Conservation (phyloP, 225 moss, liverwort and hornwort species). For the Polytrichum formosum region DNA sequence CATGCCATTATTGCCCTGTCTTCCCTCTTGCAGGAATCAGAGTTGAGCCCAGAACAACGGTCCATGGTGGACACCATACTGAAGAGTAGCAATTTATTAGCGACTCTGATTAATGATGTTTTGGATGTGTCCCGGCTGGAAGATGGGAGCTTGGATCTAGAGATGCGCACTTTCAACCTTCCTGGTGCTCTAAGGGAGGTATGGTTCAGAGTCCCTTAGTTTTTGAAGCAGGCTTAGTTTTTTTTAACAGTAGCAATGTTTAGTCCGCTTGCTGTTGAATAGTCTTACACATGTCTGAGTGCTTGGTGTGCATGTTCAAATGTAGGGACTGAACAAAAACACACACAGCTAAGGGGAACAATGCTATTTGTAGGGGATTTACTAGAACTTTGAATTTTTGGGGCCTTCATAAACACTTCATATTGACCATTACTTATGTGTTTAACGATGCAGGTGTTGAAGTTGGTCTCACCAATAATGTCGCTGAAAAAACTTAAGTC, state of each 20-base stretch:
- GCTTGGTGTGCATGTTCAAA: no score
- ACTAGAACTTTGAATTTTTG: no score
- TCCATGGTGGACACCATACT: conserved; percentile 68
- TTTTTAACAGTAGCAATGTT: no score
- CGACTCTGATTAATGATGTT: conserved; percentile 60
- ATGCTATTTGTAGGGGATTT: no score
- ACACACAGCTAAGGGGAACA: no score
- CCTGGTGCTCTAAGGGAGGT: conserved; percentile 53
- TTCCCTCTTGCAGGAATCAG: conserved; percentile 54
- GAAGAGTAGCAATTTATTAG: conserved; percentile 62
- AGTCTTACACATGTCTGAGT: no score
- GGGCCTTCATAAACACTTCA: no score
- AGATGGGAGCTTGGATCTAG: conserved; percentile 62
- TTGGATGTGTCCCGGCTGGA: conserved; percentile 58
- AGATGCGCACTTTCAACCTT: conserved; percentile 32
- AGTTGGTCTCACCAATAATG: conserved; percentile 50
- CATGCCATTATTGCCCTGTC: conserved; percentile 62
- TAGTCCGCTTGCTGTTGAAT: no score
- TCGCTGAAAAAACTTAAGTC: conserved; percentile 58
- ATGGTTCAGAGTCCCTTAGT: background rate
- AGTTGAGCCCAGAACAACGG: conserved; percentile 56
- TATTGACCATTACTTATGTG: conserved; percentile 2
- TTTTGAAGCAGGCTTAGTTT: no score
- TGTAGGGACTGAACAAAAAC: no score
- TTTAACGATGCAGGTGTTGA: conserved; percentile 43